Conservation (phyloP, 2,329 filamentous ascomycete species). For the Phaeosphaeriaceae sp. region DNA sequence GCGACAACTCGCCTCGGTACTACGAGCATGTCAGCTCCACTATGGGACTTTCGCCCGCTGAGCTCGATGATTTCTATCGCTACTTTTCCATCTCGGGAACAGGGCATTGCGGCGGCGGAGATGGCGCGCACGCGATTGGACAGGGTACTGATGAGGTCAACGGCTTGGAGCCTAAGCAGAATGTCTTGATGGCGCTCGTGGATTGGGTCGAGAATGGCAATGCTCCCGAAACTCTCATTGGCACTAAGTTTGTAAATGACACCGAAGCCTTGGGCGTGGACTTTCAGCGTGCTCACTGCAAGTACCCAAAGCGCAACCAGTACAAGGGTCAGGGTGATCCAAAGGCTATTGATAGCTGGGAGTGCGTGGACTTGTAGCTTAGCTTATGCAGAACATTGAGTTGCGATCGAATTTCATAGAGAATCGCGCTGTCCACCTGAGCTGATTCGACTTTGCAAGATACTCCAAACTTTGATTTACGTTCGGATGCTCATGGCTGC, state of each 20-base stretch:
- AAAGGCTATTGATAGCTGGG: slow-evolving; percentile 39
- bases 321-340: slow-evolving; percentile 43
- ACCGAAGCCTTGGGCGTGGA: slow-evolving; percentile 36
- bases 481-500: too few relatives aligned
- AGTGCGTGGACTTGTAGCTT: slow-evolving; percentile 32
- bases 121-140: slow-evolving; percentile 52
- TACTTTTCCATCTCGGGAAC: slow-evolving; percentile 62
- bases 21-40: slow-evolving; percentile 57
- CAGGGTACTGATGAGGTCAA: slow-evolving; percentile 25
- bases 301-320: slow-evolving; percentile 43
- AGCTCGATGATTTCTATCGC: slow-evolving; percentile 56
- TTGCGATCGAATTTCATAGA: too few relatives aligned
- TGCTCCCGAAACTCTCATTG: slow-evolving; percentile 50
- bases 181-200: slow-evolving; percentile 57
- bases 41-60: slow-evolving; percentile 44
- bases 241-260: slow-evolving; percentile 41
- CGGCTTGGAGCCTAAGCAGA: slow-evolving; percentile 48
- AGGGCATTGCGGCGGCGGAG: slow-evolving; percentile 59
- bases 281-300: slow-evolving; percentile 47
- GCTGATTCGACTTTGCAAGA: too few relatives aligned
- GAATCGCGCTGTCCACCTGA: too few relatives aligned
- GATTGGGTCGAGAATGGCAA: slow-evolving; percentile 55
- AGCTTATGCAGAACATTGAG: too few relatives aligned
- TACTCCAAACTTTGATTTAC: too few relatives aligned
- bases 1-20: slow-evolving; percentile 55